Evolutionary conservation across 1,139 yeast species (phyloP).

Genomic region (Wickerhamiella pararugosa): DNA sequence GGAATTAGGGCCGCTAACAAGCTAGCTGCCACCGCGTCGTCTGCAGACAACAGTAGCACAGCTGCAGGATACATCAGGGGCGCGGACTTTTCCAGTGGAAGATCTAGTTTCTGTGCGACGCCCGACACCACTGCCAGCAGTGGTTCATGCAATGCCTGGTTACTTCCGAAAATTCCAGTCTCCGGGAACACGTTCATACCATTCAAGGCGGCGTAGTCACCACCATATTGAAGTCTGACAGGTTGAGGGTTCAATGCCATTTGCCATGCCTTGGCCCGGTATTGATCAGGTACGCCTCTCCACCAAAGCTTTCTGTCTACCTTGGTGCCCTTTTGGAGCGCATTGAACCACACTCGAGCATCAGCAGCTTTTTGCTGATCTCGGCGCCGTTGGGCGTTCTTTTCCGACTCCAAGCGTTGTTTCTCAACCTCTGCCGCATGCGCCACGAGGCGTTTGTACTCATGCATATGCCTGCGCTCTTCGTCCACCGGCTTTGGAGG

Average conservation of each 20-base stretch:
- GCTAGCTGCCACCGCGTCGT: slow-evolving; percentile 30
- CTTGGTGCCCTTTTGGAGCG: slow-evolving; percentile 26
- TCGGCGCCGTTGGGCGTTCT: slow-evolving; percentile 17
- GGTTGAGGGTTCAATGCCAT: slow-evolving; percentile 9
- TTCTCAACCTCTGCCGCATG: slow-evolving; percentile 28
- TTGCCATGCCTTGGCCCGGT: slow-evolving; percentile 40
- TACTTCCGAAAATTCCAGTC: slow-evolving; percentile 29
- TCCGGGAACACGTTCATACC: slow-evolving; percentile 28
- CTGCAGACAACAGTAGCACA: slow-evolving; percentile 28
- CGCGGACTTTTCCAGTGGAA: slow-evolving; percentile 11
- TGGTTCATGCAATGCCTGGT: slow-evolving; percentile 26
- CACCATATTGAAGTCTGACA: background rate
- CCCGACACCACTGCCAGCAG: slow-evolving; percentile 22
- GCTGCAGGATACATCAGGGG: slow-evolving; percentile 25
- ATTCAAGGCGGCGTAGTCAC: background rate
- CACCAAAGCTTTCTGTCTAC: slow-evolving; percentile 43
- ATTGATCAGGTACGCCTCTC: slow-evolving; percentile 44
- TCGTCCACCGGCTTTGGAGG: slow-evolving; percentile 52
- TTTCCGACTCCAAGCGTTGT: slow-evolving; percentile 18
- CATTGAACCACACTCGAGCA: slow-evolving; percentile 31
- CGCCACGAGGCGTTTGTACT: slow-evolving; percentile 37
- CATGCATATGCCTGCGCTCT: slow-evolving; percentile 38
- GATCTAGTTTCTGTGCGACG: slow-evolving; percentile 20
- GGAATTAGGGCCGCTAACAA: slow-evolving; percentile 33
- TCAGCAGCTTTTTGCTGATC: slow-evolving; percentile 17